Evolutionary conservation across 257 asterid species (phyloP).

Genomic region (Anisodus acutangulus): DNA sequence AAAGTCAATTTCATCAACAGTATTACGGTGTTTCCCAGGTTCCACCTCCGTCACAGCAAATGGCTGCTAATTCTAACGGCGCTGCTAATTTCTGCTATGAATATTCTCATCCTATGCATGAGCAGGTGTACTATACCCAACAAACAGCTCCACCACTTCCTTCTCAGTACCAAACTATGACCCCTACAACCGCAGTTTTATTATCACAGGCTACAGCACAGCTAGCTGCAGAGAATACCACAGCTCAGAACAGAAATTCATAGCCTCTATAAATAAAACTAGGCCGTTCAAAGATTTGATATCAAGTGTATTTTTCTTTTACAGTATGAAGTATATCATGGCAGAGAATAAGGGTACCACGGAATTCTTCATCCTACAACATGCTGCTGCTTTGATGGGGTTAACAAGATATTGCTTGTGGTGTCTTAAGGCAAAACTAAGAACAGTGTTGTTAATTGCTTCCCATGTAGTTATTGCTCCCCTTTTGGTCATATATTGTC

Average conservation of each 20-base stretch:
- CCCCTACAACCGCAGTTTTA: conserved; percentile 58
- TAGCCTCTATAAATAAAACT: conserved; percentile 26
- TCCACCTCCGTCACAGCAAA: conserved; percentile 45
- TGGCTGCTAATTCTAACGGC: conserved; percentile 33
- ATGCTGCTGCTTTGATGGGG: conserved; percentile 14
- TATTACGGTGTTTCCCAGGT: conserved; percentile 51
- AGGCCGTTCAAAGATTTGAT: background rate
- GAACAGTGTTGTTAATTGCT: background rate
- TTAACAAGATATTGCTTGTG: background rate
- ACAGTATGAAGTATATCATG: conserved; percentile 5
- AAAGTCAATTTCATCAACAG: conserved; percentile 61
- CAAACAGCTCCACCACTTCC: conserved; percentile 46
- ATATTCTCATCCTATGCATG: conserved; percentile 54
- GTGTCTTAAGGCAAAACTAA: no score
- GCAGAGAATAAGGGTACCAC: conserved; percentile 18
- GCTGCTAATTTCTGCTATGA: conserved; percentile 52
- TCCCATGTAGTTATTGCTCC: conserved; percentile 15
- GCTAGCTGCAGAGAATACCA: conserved; percentile 42
- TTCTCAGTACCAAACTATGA: conserved; percentile 69
- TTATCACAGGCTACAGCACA: conserved; percentile 38
- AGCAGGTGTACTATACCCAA: conserved; percentile 58
- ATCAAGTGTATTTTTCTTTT: conserved; percentile 11
- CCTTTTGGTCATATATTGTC: conserved; percentile 19
- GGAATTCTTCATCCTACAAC: conserved; percentile 2
- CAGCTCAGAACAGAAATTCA: conserved; percentile 42